Base-by-base conservation (phyloP, 805 yeast genomes). In the Myxozyma geophila region DNA sequence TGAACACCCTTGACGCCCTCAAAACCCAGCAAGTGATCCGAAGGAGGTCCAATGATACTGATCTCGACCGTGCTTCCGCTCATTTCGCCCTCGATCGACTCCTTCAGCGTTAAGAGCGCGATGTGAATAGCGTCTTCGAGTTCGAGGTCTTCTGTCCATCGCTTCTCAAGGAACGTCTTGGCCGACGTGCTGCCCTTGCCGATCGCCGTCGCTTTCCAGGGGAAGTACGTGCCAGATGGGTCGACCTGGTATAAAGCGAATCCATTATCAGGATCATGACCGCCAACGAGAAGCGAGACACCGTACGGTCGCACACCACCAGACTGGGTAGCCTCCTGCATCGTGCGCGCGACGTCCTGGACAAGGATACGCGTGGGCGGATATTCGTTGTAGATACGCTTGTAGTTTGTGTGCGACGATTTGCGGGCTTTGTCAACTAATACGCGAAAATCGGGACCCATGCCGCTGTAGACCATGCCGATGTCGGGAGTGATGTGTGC, bases 271-370 rank as follows among this genome's bases (percentile, higher is more conserved):
- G 88, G 91, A 75, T 95, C 98, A 75, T 90, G 84, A 23, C 99
- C 99, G 9, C 98, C 99, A 19, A 95, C 92, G 61, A 95, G 81
- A 62, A 95, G 80, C 10, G 97, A 90, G 23, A 96, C 98, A 65
- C 99, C 99, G 75, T 87, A 95, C n/a, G 99, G 99, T 75, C 99
- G 86, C 67, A 95, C 97, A 78, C 99, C 99, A 57, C 98, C 99
- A 58, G 92, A 87, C 76, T 95, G 99, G 1, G 98, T 95, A n/a
- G 96, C 92, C 76, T 93, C 98, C 77, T 95, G 99, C 90, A 95
- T 96, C 59, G 92, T 87, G 74, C 89, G 89, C 59, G 99, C 99
- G 69, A 95, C 86, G 76, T 95, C 97, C 67, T 92, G 90, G 35
- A 95, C 98, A 71, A 95, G 81, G 68, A 93, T 88, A 75, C 90